A percentile compares a stretch with the other conserved stretches of the same genome.
Conservation (phyloP, 257 asterid species). For the Capsicum pubescens region DNA sequence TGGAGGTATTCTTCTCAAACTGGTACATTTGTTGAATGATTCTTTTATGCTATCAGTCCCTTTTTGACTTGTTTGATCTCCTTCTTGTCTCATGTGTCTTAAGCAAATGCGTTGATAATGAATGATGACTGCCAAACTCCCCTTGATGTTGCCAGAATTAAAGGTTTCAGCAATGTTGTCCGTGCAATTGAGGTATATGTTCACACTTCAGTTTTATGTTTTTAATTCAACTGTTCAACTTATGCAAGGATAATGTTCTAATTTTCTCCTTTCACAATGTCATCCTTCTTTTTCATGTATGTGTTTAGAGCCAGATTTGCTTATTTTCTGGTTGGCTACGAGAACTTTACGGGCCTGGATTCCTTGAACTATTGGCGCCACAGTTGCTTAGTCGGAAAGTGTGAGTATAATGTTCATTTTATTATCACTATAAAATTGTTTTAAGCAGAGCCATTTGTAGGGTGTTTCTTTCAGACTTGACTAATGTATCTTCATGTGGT, state of each 20-base stretch:
- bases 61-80: constrained; percentile 16
- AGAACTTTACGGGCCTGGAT: constrained; percentile 87
- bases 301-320: constrained; percentile 68
- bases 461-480: not conserved
- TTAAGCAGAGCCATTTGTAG: not conserved
- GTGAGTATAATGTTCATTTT: constrained; percentile 55
- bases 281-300: constrained; percentile 21
- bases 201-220: constrained; percentile 19
- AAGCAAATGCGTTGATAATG: constrained; percentile 87
- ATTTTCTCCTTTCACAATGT: not conserved
- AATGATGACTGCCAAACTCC: constrained; percentile 95
- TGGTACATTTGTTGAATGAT: constrained; percentile 21
- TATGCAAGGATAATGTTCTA: not conserved
- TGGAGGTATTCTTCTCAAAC: constrained; percentile 63
- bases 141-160: constrained; percentile 88
- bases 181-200: constrained; percentile 83
- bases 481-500: not conserved
- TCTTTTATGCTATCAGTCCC: not conserved
- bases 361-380: constrained; percentile 82
- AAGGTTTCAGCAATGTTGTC: constrained; percentile 81
- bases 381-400: constrained; percentile 85
- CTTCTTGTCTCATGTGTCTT: constrained; percentile 32
- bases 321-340: constrained; percentile 92
- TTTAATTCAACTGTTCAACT: not conserved
- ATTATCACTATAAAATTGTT: not conserved